Evolutionary conservation across 495 filamentous ascomycete species (phyloP).

Genomic region (Neurospora hispaniola): DNA sequence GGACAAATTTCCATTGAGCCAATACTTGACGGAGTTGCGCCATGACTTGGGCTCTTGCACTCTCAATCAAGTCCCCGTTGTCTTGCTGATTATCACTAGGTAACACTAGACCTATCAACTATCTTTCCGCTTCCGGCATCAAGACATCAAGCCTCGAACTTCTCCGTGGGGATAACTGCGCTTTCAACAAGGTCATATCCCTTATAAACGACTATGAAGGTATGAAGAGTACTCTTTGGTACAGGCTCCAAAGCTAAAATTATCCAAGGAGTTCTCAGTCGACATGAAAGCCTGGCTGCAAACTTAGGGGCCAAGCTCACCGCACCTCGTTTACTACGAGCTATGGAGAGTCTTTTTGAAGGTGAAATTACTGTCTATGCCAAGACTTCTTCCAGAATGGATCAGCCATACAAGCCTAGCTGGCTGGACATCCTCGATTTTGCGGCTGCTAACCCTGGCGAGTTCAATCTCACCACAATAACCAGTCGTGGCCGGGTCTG

Average conservation of each 20-base stretch:
- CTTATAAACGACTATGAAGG: conserved; percentile 69
- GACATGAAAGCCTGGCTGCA: conserved; percentile 75
- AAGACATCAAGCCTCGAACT: conserved; percentile 29
- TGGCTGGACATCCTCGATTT: conserved; percentile 85
- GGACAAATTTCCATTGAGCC: neutral
- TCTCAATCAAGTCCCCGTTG: neutral
- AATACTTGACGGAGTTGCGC: neutral
- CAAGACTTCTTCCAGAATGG: conserved; percentile 37
- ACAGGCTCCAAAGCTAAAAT: conserved; percentile 1
- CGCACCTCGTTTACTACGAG: conserved; percentile 71
- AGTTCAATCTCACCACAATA: conserved; percentile 63
- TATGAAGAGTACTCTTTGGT: conserved; percentile 7
- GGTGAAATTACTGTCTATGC: conserved; percentile 58
- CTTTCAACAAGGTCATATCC: conserved; percentile 40
- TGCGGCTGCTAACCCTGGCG: conserved; percentile 66
- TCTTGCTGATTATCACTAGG: conserved; percentile 12
- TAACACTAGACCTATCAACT: conserved; percentile 66
- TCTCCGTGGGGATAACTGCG: conserved; percentile 34
- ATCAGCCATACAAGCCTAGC: conserved; percentile 41
- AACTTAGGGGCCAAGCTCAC: conserved; percentile 77
- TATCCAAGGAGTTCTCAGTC: conserved; percentile 56
- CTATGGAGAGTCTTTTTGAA: conserved; percentile 78
- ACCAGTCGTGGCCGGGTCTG: conserved; percentile 55
- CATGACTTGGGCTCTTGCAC: neutral
- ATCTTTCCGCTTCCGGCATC: conserved; percentile 38